These are phyloP conservation scores for Quambalaria eucalypti DNA, from an alignment of 1,284 basidiomycete genomes.

Conservation along the genomic window DNA sequence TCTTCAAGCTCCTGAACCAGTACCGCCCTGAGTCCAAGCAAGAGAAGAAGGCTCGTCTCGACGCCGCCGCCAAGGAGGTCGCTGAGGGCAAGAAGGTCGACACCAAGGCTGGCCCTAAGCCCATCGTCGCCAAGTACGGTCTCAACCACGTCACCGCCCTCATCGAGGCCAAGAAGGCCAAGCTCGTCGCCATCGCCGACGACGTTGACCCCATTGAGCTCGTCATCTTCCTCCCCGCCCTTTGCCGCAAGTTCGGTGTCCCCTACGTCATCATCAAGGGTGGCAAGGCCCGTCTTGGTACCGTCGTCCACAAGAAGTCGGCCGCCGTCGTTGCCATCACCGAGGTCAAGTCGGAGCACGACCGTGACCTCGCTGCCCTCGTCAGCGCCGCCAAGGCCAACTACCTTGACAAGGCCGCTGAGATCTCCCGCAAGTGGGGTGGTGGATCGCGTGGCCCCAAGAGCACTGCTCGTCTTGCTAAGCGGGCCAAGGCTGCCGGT, in stretches of 20 bases:
- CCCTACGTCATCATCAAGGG: constrained; percentile 95
- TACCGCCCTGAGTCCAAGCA: constrained; percentile 83
- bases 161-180: constrained; percentile 86
- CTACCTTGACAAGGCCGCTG: constrained; percentile 79
- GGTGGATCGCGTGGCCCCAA: constrained; percentile 90
- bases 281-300: constrained; percentile 87
- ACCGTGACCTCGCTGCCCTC: constrained; percentile 82
- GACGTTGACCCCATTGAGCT: constrained; percentile 99
- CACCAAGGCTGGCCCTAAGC: constrained; percentile 59
- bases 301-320: constrained; percentile 96
- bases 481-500: constrained; percentile 84
- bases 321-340: constrained; percentile 80
- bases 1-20: constrained; percentile 98
- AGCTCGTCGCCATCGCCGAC: constrained; percentile 90
- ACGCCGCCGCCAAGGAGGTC: constrained; percentile 63
- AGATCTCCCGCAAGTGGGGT: constrained; percentile 83
- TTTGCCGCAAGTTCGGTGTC: constrained; percentile 98
- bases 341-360: constrained; percentile 89
- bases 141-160: constrained; percentile 93
- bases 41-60: constrained; percentile 94
- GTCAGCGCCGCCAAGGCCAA: constrained; percentile 93
- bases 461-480: constrained; percentile 81
- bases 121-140: constrained; percentile 90
- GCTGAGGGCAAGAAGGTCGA: constrained; percentile 56
- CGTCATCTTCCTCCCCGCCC: constrained; percentile 83